Evolutionary conservation across 2,329 filamentous ascomycete species (phyloP).

Genomic region (Ophiostoma quercus): DNA sequence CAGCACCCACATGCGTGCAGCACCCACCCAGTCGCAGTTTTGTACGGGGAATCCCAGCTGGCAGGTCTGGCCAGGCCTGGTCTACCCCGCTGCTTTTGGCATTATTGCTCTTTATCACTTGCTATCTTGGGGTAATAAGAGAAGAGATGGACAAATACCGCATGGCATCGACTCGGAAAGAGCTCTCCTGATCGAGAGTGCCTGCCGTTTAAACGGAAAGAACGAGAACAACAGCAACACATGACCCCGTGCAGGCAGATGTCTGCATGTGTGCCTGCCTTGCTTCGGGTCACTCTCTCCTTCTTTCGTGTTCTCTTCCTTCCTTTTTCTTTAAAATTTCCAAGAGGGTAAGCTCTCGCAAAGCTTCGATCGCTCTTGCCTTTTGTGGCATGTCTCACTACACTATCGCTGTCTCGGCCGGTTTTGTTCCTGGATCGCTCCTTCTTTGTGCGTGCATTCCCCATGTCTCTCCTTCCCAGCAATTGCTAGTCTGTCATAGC

Average conservation of each 20-base stretch:
- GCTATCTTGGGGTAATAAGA: not conserved
- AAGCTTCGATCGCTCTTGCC: not conserved
- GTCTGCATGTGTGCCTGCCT: not conserved
- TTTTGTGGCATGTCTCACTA: slow-evolving; percentile 2
- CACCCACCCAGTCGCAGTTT: not conserved
- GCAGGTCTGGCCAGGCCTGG: too few species aligned
- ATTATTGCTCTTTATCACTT: not conserved
- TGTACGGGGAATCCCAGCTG: slow-evolving; percentile 2
- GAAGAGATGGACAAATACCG: not conserved
- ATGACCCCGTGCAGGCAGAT: not conserved
- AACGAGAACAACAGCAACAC: not conserved
- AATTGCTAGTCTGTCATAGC: not conserved
- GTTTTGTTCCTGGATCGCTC: slow-evolving; percentile 11
- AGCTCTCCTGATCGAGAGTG: not conserved
- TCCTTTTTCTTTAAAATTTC: not conserved
- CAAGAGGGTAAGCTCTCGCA: too few species aligned
- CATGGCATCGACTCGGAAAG: not conserved
- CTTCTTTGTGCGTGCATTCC: not conserved
- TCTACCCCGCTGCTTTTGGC: not conserved
- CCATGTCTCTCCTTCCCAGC: slow-evolving; percentile 1
- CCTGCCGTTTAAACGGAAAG: not conserved
- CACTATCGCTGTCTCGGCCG: not conserved
- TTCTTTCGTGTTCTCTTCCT: not conserved
- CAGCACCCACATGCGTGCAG: not conserved
- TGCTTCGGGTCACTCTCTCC: not conserved